Evolutionary conservation across 2,329 filamentous ascomycete species (phyloP).

Genomic region (Claviceps quebecensis): DNA sequence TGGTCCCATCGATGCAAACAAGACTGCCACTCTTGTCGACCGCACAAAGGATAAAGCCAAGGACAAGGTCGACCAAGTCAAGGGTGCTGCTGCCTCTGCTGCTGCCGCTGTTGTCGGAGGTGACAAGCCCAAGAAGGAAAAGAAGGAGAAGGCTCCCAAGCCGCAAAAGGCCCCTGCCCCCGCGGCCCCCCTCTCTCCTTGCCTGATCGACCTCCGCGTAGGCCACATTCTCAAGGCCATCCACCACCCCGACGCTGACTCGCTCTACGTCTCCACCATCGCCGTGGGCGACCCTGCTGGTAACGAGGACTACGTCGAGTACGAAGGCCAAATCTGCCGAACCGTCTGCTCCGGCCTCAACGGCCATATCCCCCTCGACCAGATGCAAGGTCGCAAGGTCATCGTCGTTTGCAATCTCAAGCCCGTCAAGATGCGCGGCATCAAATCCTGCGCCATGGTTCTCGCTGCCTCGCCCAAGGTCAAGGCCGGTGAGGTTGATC

Average conservation of each 20-base stretch:
- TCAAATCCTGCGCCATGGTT: conserved; percentile 73
- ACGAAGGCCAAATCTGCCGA: conserved; percentile 79
- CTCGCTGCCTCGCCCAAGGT: conserved; percentile 79
- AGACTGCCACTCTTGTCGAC: conserved; percentile 37
- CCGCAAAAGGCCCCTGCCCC: conserved; percentile 51
- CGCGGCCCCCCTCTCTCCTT: conserved; percentile 65
- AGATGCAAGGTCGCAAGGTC: conserved; percentile 95
- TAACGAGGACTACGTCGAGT: conserved; percentile 71
- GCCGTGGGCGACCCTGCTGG: conserved; percentile 80
- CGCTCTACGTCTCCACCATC: conserved; percentile 88
- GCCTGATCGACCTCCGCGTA: conserved; percentile 85
- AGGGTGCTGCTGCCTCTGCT: conserved; percentile 23
- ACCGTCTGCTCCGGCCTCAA: conserved; percentile 97
- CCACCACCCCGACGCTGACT: conserved; percentile 93
- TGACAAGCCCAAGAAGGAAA: conserved; percentile 59
- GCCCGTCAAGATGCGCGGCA: conserved; percentile 95
- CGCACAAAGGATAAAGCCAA: conserved; percentile 47
- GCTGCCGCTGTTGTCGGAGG: conserved; percentile 19
- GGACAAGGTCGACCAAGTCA: conserved; percentile 38
- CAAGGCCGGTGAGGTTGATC: conserved; percentile 67
- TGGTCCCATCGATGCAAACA: conserved; percentile 26
- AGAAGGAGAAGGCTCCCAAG: conserved; percentile 80
- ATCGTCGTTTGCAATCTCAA: conserved; percentile 96
- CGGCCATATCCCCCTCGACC: conserved; percentile 78
- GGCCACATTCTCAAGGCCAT: conserved; percentile 94